Percentiles rank a stretch among this genome's conserved stretches.
Conservation (phyloP, 768 basidiomycete species). For the Amanita pseudoporphyria region DNA sequence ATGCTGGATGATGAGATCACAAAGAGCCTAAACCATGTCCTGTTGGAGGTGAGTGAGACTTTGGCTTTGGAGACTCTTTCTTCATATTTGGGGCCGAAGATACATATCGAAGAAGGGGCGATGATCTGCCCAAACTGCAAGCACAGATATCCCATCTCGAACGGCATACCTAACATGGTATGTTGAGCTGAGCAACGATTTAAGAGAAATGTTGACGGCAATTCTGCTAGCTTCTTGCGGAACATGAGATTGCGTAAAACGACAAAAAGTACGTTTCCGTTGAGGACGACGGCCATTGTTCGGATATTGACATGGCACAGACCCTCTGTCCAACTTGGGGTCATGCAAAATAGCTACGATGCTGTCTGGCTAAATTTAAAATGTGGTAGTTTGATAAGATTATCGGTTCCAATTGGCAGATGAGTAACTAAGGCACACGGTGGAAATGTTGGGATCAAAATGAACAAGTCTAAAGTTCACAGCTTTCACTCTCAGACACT, state of each 20-base stretch:
- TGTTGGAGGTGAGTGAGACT: conserved; percentile 70
- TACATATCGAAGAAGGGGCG: conserved; percentile 82
- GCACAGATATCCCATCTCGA: conserved; percentile 83
- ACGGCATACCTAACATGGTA: conserved; percentile 98
- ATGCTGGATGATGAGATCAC: conserved; percentile 78
- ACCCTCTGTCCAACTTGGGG: too few species aligned
- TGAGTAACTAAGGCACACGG: background rate
- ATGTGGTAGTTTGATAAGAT: too few species aligned
- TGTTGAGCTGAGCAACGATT: conserved; percentile 9
- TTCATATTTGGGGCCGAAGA: conserved; percentile 33
- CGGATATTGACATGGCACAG: background rate
- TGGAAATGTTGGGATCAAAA: background rate
- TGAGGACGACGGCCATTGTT: background rate
- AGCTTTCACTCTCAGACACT: background rate
- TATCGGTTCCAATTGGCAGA: background rate
- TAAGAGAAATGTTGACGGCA: conserved; percentile 2
- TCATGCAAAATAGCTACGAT: too few species aligned
- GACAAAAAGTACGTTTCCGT: background rate
- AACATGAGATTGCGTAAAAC: conserved; percentile 73
- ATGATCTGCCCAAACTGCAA: conserved; percentile 93
- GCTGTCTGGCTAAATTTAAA: too few species aligned
- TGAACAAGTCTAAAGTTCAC: background rate
- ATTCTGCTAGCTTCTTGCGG: conserved; percentile 64
- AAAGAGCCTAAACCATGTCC: conserved; percentile 78
- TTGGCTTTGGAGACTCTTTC: background rate